A percentile compares a stretch with the other conserved stretches of the same genome.
These are phyloP conservation scores for Hyphopichia burtonii DNA, from an alignment of 1,139 yeast species.

Conservation along the genomic window DNA sequence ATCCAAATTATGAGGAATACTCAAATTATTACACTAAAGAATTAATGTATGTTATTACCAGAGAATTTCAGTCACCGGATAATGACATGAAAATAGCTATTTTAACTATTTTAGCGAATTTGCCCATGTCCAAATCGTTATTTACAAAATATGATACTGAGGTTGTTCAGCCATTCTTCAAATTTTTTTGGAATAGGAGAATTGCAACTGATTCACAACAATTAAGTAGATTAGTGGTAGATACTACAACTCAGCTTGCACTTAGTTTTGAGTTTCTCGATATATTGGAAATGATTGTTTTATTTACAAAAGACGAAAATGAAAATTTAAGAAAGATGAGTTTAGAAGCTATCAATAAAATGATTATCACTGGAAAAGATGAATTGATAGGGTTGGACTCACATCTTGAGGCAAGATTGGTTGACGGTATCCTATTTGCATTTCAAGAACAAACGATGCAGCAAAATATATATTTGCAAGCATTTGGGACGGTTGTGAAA, in stretches of 20 bases:
- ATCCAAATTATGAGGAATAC: slow-evolving; percentile 58
- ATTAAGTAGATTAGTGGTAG: slow-evolving; percentile 60
- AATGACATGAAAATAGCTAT: slow-evolving; percentile 86
- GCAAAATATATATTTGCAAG: slow-evolving; percentile 55
- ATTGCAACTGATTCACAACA: slow-evolving; percentile 53
- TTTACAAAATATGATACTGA: slow-evolving; percentile 33
- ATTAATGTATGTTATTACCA: slow-evolving; percentile 59
- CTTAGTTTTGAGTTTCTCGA: slow-evolving; percentile 64
- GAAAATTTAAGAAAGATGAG: slow-evolving; percentile 81
- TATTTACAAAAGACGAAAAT: slow-evolving; percentile 73
- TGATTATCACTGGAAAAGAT: slow-evolving; percentile 26
- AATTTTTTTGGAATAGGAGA: slow-evolving; percentile 76
- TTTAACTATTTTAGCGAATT: slow-evolving; percentile 35
- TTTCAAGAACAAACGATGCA: slow-evolving; percentile 73
- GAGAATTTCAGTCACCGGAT: slow-evolving; percentile 82
- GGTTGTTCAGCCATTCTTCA: slow-evolving; percentile 64
- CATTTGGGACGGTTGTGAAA: slow-evolving; percentile 65
- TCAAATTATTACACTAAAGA: slow-evolving; percentile 78
- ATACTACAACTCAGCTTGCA: slow-evolving; percentile 70
- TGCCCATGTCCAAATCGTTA: slow-evolving; percentile 33
- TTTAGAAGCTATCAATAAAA: slow-evolving; percentile 56
- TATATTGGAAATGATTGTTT: slow-evolving; percentile 57
- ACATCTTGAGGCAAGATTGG: slow-evolving; percentile 57
- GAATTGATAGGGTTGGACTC: slow-evolving; percentile 38
- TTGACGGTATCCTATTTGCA: slow-evolving; percentile 83